phyloP scores from a whole-genome alignment of 1,139 yeast species.

The Debaryomyces nepalensis region DNA sequence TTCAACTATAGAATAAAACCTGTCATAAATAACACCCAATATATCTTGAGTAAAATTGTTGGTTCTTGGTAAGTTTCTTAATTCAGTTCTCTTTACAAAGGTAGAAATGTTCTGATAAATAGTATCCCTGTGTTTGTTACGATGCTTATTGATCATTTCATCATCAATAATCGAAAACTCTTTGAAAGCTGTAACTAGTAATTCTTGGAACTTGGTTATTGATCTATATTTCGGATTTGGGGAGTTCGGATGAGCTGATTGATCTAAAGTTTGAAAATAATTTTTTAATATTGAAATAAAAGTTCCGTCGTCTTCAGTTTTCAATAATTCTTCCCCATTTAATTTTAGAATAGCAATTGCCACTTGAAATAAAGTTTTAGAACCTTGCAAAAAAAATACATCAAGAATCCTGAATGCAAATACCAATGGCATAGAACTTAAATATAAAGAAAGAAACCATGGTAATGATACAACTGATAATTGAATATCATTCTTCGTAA shows the following conservation, averaged over 20 bases:
- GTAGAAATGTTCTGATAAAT: conserved; percentile 85
- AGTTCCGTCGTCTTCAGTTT: conserved; percentile 89
- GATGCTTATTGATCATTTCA: conserved; percentile 66
- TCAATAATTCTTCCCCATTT: conserved; percentile 81
- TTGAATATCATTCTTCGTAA: conserved; percentile 80
- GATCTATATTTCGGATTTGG: conserved; percentile 64
- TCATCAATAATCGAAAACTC: conserved; percentile 86
- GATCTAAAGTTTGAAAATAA: conserved; percentile 78
- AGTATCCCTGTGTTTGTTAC: conserved; percentile 73
- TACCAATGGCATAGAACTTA: conserved; percentile 92
- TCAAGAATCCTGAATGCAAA: conserved; percentile 93
- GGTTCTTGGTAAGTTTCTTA: conserved; percentile 81
- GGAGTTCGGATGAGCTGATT: conserved; percentile 78
- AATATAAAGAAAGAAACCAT: conserved; percentile 91
- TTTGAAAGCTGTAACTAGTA: conserved; percentile 88
- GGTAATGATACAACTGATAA: conserved; percentile 94
- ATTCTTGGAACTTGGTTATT: conserved; percentile 85
- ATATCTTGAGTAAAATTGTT: conserved; percentile 61
- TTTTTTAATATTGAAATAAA: conserved; percentile 84
- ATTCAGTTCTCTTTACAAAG: conserved; percentile 89
- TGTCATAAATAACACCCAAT: conserved; percentile 76
- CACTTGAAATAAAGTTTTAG: conserved; percentile 87
- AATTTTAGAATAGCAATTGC: conserved; percentile 86
- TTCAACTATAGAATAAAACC: conserved; percentile 80
- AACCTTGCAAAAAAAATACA: conserved; percentile 88